phyloP scores from a whole-genome alignment of 2,329 filamentous ascomycete genomes.

The Talaromyces albobiverticillius region DNA sequence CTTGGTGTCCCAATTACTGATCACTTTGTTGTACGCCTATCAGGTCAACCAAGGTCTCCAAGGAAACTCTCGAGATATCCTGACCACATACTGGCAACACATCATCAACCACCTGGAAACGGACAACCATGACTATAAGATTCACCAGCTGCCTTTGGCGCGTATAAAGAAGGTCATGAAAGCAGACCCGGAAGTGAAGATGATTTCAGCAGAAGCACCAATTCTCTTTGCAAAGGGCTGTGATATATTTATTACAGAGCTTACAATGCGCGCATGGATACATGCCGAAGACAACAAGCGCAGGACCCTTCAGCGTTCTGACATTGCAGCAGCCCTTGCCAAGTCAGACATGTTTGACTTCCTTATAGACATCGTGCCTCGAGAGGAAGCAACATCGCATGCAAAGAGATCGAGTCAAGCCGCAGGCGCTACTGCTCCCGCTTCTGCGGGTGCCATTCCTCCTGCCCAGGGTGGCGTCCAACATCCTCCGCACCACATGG shows the following conservation, averaged over 20 bases:
- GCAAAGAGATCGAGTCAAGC: constrained; percentile 67
- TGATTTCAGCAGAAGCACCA: constrained; percentile 97
- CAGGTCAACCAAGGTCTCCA: constrained; percentile 93
- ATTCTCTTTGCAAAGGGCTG: constrained; percentile 98
- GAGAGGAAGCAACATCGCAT: constrained; percentile 85
- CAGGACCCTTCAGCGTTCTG: constrained; percentile 87
- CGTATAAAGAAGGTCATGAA: constrained; percentile 99
- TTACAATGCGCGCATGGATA: constrained; percentile 99
- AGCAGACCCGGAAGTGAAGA: constrained; percentile 97
- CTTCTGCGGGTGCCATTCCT: constrained; percentile 34
- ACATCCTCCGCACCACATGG: constrained; percentile 56
- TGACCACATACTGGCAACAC: constrained; percentile 99
- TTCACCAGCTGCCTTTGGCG: constrained; percentile 94
- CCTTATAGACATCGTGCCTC: constrained; percentile 95
- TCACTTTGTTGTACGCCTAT: constrained; percentile 11
- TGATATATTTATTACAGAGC: constrained; percentile 97
- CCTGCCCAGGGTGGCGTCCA: constrained; percentile 47
- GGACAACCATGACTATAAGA: constrained; percentile 96
- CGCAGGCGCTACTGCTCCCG: constrained; percentile 49
- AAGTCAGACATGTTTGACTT: constrained; percentile 99
- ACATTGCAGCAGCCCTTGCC: constrained; percentile 90
- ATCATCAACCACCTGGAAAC: constrained; percentile 93
- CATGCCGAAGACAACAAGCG: constrained; percentile 99
- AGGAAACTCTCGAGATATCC: constrained; percentile 90
- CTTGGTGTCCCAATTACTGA: background rate